Conservation (phyloP, 1,284 basidiomycete species). For the Pseudozyma sp. region DNA sequence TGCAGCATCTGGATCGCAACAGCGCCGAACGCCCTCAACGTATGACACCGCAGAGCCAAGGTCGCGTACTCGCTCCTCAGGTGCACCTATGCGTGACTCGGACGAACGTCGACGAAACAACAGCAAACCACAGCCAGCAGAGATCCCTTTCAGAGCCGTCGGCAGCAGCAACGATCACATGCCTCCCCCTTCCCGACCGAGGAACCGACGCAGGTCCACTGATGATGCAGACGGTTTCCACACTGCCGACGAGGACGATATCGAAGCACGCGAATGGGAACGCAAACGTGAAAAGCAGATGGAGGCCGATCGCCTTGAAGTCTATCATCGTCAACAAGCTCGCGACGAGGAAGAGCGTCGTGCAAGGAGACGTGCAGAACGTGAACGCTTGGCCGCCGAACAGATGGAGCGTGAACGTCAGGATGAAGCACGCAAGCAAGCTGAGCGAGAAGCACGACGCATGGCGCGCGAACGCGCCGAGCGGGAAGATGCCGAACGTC, state of each 20-base stretch:
- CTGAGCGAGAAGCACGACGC: conserved; percentile 32
- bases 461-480: conserved; percentile 26
- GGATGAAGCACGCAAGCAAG: conserved; percentile 15
- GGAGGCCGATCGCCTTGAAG: conserved; percentile 38
- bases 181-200: conserved; percentile 13
- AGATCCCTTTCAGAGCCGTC: conserved; percentile 12
- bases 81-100: conserved; percentile 6
- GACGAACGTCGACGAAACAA: conserved; percentile 19
- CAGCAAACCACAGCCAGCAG: conserved; percentile 9
- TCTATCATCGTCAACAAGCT: conserved; percentile 27
- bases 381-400: conserved; percentile 23
- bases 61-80: conserved; percentile 20
- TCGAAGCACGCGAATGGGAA: conserved; percentile 46
- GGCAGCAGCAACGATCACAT: conserved; percentile 11
- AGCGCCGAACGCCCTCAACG: conserved; percentile 22
- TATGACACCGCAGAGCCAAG: conserved; percentile 10
- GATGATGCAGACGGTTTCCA: conserved; percentile 42
- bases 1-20: not conserved
- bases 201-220: conserved; percentile 25
- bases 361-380: conserved; percentile 20
- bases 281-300: conserved; percentile 36
- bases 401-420: conserved; percentile 16
- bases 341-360: conserved; percentile 33
- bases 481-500: conserved; percentile 17
- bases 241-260: conserved; percentile 45